Evolutionary conservation across 2,329 filamentous ascomycete genomes (phyloP).

Genomic region (Cordyceps cateniannulata): DNA sequence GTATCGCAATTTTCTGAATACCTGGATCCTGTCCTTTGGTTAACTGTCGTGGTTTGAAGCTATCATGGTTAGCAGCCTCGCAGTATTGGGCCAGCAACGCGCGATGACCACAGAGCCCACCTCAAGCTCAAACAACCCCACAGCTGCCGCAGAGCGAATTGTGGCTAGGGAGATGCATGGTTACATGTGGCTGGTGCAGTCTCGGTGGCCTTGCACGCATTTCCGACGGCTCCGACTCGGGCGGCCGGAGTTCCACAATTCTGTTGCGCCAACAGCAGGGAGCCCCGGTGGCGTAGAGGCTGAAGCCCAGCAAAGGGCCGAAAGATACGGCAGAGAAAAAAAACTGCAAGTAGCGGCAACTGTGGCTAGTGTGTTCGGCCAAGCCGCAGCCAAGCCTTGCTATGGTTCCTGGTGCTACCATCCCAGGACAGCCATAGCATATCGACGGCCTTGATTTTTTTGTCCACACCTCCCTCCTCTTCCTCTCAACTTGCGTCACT

Average conservation of each 20-base stretch:
- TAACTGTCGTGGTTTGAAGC: not conserved
- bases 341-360: not conserved
- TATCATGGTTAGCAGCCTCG: not conserved
- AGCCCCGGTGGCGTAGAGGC: not conserved
- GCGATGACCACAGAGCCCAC: slow-evolving; percentile 10
- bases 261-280: slow-evolving; percentile 14
- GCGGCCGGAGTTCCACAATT: slow-evolving; percentile 16
- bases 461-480: slow-evolving; percentile 16
- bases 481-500: slow-evolving; percentile 15
- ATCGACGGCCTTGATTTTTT: slow-evolving; percentile 16
- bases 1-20: too few relatives aligned
- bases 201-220: slow-evolving; percentile 16
- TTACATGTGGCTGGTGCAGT: slow-evolving; percentile 15
- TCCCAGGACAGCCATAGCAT: slow-evolving; percentile 2
- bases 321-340: not conserved
- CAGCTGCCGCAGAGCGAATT: not conserved
- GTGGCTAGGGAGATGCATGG: slow-evolving; percentile 10
- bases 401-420: not conserved
- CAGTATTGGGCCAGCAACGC: not conserved
- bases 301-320: slow-evolving; percentile 6
- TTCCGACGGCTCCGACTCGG: slow-evolving; percentile 26
- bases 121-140: slow-evolving; percentile 6
- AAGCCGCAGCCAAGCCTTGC: slow-evolving; percentile 9
- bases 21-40: not conserved
- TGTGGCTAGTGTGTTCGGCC: slow-evolving; percentile 12